Base-by-base conservation (phyloP, 441 rosid species). In the Eruca vesicaria region DNA sequence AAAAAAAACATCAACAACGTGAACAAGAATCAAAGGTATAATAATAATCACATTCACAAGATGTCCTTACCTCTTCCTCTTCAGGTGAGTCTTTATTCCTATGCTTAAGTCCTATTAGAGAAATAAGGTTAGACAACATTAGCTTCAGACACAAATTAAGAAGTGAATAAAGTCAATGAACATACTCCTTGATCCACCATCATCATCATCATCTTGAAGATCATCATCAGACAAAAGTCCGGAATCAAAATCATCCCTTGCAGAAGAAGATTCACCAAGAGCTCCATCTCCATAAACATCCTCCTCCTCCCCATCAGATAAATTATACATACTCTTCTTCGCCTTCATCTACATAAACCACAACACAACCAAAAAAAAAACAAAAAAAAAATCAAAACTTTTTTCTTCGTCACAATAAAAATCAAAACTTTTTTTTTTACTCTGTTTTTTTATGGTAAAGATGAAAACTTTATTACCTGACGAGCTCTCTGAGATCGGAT, bases 251-350 rank as follows among this genome's bases (percentile, higher is more conserved):
- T 95, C 98, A 81, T 95, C 97, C 43, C 71, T 79, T 11, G 72
- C 85, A 14, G 85, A 77, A 31, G 69, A 16, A 16, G n/a, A n/a
- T n/a, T 50, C 53, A 66, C 88, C 90, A 72, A 83, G 83, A 57
- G 78, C 81, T 45, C 66, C 77, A 78, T 74, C 79, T 60, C 79
- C 95, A 63, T 82, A 80, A 31, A 83, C 86, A 23, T 89, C 92
- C 6, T 90, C 97, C 6, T 90, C 97, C 76, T 95, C 99, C 62
- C 93, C 96, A 53, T 95, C 99, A 9, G 96, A 90, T 76, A 95
- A 82, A 65, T 93, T 91, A 81, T 84, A 93, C 79, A 84, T 84
- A 72, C 88, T 86, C 84, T 88, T 89, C 83, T 88, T 93, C 20
- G 80, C 81, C 81, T 87, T 87, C 84, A 87, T 12, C 97, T 90